A percentile compares a stretch with the other conserved stretches of the same genome.
Evolutionary conservation across 768 basidiomycete genomes (phyloP).

Genomic region (Rickenella mellea): DNA sequence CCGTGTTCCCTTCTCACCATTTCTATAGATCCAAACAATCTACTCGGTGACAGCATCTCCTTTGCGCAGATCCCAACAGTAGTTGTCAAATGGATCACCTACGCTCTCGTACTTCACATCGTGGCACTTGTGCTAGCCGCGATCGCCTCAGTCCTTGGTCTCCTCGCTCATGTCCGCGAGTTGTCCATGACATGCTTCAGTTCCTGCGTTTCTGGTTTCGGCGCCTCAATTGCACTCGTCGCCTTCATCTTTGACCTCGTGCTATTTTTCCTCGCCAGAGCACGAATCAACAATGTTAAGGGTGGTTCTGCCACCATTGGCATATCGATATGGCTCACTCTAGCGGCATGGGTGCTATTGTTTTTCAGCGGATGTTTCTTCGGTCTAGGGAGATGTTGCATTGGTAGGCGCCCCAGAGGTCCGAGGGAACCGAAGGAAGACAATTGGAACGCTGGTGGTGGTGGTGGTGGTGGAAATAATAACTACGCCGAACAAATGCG

Average conservation of each 20-base stretch:
- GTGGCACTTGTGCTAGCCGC: slow-evolving; percentile 73
- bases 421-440: slow-evolving; percentile 27
- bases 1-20: neutral
- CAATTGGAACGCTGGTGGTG: slow-evolving; percentile 4
- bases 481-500: slow-evolving; percentile 59
- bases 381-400: slow-evolving; percentile 75
- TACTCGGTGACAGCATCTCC: slow-evolving; percentile 58
- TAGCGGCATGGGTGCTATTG: slow-evolving; percentile 76
- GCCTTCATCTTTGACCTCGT: slow-evolving; percentile 92
- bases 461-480: slow-evolving; percentile 16
- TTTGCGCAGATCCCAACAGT: slow-evolving; percentile 67
- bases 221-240: slow-evolving; percentile 65
- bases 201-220: slow-evolving; percentile 72
- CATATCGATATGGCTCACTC: slow-evolving; percentile 85
- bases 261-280: slow-evolving; percentile 82
- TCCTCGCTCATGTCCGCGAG: slow-evolving; percentile 81
- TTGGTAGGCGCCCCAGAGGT: slow-evolving; percentile 41
- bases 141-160: slow-evolving; percentile 67
- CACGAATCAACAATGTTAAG: slow-evolving; percentile 64
- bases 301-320: slow-evolving; percentile 78
- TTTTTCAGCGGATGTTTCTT: slow-evolving; percentile 91
- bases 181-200: slow-evolving; percentile 81
- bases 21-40: slow-evolving; percentile 64
- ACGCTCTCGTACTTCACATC: slow-evolving; percentile 85
- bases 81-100: slow-evolving; percentile 92